Base-by-base conservation (phyloP, 306 rosid genomes). In the Pyrus betulifolia region DNA sequence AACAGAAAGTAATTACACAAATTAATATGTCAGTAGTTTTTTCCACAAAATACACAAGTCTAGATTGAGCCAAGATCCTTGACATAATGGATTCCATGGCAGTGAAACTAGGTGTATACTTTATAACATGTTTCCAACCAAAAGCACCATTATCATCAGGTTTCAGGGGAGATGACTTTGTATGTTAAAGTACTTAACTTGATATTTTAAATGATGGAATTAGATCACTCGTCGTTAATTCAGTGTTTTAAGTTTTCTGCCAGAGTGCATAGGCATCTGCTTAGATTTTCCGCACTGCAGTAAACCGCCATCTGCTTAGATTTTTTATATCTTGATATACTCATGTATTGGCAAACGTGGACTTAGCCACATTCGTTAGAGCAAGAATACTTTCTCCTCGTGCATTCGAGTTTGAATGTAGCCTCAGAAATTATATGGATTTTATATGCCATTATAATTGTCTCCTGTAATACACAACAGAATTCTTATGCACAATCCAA, bases 401-500 rank as follows among this genome's bases (percentile, higher is more conserved):
- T 40, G 44, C 11, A 8, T 40, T 40, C 44, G 0, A 40, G 44
- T 40, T 40, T 2, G 44, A 8, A 40, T 40, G 9, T 2, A 8
- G 9, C 11, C 0, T 70, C 42, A 58, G 23, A 71, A 18, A 46
- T 17, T 64, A 64, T 71, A 46, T 31, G 25, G 60, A 70, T 11
- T 44, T 14, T 57, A 76, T 75, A 38, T 68, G 71, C 74, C 57
- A 12, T 58, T 68, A 76, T 74, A 76, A 8, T 45, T 76, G 51
- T 28, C 64, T 69, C 72, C 71, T 78, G 64, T 70, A 27, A 67
- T 77, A 67, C 70, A 52, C 70, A 63, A 63, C 44, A 68, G 44
- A 45, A 13, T 61, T 55, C 71, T 70, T 67, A 66, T 54, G 28
- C 69, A 75, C 79, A 73, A 78, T 76, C 63, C 75, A 74, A n/a